Evolutionary conservation across 2,329 filamentous ascomycete species (phyloP).

Genomic region (Fusarium floridanum): DNA sequence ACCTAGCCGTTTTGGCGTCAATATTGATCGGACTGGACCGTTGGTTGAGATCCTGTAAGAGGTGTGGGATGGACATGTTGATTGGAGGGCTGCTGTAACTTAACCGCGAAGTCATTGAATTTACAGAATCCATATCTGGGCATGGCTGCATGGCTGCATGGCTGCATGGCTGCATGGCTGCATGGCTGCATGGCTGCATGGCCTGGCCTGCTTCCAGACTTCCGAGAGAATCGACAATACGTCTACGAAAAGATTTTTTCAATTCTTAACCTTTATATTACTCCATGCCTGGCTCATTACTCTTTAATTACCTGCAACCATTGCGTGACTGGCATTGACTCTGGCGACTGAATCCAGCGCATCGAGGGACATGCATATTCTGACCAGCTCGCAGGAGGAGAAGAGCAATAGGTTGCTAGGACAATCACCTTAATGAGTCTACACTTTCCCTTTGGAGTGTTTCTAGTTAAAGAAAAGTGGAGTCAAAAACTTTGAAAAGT

Average conservation of each 20-base stretch:
- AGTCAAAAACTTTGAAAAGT: background rate
- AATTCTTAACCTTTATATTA: background rate
- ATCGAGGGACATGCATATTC: background rate
- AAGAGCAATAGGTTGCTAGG: background rate
- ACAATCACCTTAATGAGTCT: background rate
- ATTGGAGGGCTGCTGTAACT: background rate
- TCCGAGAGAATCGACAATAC: too few relatives aligned
- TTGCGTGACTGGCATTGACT: background rate
- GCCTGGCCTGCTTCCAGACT: too few relatives aligned
- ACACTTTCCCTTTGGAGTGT: background rate
- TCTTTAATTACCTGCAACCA: background rate
- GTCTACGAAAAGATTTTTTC: too few relatives aligned
- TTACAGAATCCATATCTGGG: too few relatives aligned
- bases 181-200: too few relatives aligned
- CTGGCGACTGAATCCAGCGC: background rate
- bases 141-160: too few relatives aligned
- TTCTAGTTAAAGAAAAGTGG: background rate
- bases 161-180: too few relatives aligned
- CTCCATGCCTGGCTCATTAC: background rate
- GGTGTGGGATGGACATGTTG: background rate
- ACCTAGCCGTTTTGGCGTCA: background rate
- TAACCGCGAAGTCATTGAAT: fast-evolving
- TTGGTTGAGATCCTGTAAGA: background rate
- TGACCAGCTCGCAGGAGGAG: background rate
- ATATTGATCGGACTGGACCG: background rate